A percentile compares a stretch with the other conserved stretches of the same genome.
Evolutionary conservation across 306 rosid species (phyloP).

Genomic region (Hippophae tibetana): DNA sequence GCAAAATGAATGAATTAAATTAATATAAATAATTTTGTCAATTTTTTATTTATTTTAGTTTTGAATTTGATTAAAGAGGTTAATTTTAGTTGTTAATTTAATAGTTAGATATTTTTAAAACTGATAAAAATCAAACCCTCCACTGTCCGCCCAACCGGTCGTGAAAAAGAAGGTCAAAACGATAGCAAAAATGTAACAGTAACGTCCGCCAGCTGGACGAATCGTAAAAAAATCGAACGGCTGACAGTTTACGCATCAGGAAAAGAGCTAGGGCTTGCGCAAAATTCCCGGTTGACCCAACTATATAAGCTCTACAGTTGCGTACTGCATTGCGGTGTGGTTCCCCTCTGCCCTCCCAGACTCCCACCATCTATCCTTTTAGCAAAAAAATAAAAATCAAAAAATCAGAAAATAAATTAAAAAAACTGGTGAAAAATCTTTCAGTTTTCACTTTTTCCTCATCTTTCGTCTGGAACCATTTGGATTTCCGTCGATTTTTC

Average conservation of each 20-base stretch:
- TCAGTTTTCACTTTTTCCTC: neutral
- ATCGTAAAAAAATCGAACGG: constrained; percentile 16
- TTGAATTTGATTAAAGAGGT: no score
- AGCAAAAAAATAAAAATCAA: constrained; percentile 7
- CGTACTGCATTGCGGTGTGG: constrained; percentile 48
- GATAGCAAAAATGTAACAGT: constrained; percentile 1
- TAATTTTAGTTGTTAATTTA: no score
- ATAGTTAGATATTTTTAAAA: no score
- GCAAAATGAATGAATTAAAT: no score
- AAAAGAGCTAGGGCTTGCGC: constrained; percentile 34
- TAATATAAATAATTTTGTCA: no score
- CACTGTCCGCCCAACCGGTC: no score
- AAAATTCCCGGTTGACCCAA: neutral
- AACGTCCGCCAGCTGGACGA: constrained; percentile 1
- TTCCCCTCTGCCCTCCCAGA: constrained; percentile 64
- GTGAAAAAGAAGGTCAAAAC: neutral
- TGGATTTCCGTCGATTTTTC: constrained; percentile 42
- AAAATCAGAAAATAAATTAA: constrained; percentile 2
- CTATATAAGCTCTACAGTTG: constrained; percentile 27
- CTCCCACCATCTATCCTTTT: neutral
- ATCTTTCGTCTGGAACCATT: constrained; percentile 3
- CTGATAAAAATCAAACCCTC: no score
- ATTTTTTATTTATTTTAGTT: no score
- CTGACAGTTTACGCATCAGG: neutral
- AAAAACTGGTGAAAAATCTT: neutral